A percentile compares a stretch with the other conserved stretches of the same genome.
phyloP scores from a whole-genome alignment of 306 rosid species.

The Neltuma alba region DNA sequence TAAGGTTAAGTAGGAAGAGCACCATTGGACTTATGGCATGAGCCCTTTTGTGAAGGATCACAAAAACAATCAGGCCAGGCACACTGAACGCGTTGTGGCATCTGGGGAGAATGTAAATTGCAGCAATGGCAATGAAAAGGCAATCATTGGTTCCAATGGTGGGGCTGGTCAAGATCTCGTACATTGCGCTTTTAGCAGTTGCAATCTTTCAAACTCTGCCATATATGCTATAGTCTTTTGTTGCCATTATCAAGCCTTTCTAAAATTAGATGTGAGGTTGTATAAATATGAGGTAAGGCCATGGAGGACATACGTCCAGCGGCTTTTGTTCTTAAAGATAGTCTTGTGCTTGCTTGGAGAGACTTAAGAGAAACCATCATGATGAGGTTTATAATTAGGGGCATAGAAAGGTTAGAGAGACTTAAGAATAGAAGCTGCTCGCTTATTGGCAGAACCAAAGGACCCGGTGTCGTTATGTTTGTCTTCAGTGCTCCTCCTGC shows the following conservation, averaged over 20 bases:
- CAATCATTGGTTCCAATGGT: too few species aligned
- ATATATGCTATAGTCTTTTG: background rate
- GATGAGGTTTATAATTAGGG: background rate
- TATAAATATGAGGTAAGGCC: background rate
- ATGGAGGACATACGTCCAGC: too few species aligned
- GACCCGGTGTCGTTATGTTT: conserved; percentile 64
- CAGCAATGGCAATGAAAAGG: too few species aligned
- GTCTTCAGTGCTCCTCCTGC: conserved; percentile 61
- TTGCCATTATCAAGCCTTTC: background rate
- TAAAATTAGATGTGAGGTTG: background rate
- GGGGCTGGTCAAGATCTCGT: too few species aligned
- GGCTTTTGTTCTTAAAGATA: background rate
- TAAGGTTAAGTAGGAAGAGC: conserved; percentile 50
- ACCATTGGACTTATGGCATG: conserved; percentile 65
- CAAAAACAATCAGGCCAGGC: conserved; percentile 23
- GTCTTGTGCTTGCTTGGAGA: background rate
- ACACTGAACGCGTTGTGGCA: conserved; percentile 1
- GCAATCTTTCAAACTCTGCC: too few species aligned
- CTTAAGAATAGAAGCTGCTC: conserved; percentile 67
- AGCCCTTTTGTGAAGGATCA: conserved; percentile 58
- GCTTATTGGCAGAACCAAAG: conserved; percentile 61
- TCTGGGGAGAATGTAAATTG: too few species aligned
- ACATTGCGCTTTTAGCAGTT: too few species aligned
- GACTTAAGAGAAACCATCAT: background rate
- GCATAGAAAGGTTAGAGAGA: background rate